Evolutionary conservation across 129 eudicot genomes (phyloP).

Genomic region (Ambrosia artemisiifolia): DNA sequence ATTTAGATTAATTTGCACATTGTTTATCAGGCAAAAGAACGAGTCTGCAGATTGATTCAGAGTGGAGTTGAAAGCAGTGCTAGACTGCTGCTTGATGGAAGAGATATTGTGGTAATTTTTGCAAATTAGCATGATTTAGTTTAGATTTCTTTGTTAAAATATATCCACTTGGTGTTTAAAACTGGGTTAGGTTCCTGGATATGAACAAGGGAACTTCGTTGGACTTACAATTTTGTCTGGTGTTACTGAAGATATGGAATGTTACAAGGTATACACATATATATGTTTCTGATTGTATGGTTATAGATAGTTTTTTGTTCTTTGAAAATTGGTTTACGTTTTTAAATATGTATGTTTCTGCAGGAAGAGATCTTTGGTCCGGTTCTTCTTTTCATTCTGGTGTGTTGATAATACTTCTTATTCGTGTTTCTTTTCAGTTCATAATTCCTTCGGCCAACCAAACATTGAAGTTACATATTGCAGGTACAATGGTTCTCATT

Average conservation of each 20-base stretch:
- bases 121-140: not conserved
- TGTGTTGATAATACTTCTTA: constrained; percentile 18
- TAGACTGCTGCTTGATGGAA: constrained; percentile 86
- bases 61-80: constrained; percentile 86
- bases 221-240: constrained; percentile 98
- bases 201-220: constrained; percentile 83
- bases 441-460: no score
- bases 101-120: constrained; percentile 67
- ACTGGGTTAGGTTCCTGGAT: constrained; percentile 76
- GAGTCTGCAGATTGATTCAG: constrained; percentile 73
- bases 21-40: constrained; percentile 68
- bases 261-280: constrained; percentile 71
- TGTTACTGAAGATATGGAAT: constrained; percentile 94
- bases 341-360: constrained; percentile 15
- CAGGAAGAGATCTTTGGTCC: constrained; percentile 98
- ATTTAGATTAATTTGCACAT: constrained; percentile 7
- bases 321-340: not conserved
- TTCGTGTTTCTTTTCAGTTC: no score
- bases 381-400: constrained; percentile 94
- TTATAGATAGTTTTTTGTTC: not conserved
- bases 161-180: not conserved
- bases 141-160: not conserved
- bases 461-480: no score
- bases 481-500: no score
- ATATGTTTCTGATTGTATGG: not conserved